Base-by-base conservation (phyloP, 345 rosid genomes). In the Brassica carinata region DNA sequence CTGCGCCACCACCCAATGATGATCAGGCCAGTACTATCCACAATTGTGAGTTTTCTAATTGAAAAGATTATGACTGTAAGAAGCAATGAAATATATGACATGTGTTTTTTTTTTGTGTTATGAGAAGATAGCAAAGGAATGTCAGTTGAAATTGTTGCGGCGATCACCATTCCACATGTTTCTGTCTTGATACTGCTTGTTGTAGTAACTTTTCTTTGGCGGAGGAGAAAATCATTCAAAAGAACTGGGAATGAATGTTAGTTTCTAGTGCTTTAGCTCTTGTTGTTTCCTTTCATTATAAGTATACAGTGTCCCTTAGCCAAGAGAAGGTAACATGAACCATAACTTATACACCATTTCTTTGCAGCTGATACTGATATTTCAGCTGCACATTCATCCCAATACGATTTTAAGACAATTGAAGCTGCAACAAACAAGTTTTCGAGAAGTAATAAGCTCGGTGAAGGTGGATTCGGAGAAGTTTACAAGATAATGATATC, bases 381-480 rank as follows among this genome's bases (percentile, higher is more conserved):
- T 36, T 45, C 67, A 62, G 5, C 48, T 59, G 57, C 14, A 68
- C 85, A 83, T n/a, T 81, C 88, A 6, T 51, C 86, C 57, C 88
- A 87, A 69, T 82, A 57, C 1, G 86, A 85, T 64, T 75, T 87
- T 1, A 71, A 17, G 13, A 72, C 81, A 2, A 78, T 90, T 31
- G 69, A 82, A 84, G 76, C 59, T 26, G 90, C 92, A 2, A 87
- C 90, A n/a, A 55, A 84, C 3, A 72, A 79, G 1, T 90, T 90
- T 79, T 83, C 91, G 1, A 48, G 8, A 3, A 70, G 74, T 7
- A 87, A 89, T 64, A 87, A 83, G 73, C 79, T 90, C 19, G 94
- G 97, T 8, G 79, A 73, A 77, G 97, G 94, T 34, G 94, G 94
- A 65, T 90, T 90, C 40, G 88, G 92, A 7, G 87, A 68, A 23